Conservation (phyloP, 2,329 filamentous ascomycete genomes). For the Rutstroemia sp. region DNA sequence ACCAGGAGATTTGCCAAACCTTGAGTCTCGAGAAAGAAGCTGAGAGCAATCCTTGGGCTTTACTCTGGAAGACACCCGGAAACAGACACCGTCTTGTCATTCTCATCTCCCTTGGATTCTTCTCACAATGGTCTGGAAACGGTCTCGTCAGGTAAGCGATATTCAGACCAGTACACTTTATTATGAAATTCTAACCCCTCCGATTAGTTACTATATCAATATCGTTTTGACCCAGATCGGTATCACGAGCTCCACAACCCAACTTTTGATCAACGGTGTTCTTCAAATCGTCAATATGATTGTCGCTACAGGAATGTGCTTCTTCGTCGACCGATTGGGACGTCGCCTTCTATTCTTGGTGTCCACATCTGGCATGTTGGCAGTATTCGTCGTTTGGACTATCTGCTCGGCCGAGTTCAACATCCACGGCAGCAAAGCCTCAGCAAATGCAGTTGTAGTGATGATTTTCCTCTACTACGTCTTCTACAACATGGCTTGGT, state of each 20-base stretch:
- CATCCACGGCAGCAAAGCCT: conserved; percentile 12
- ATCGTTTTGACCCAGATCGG: conserved; percentile 33
- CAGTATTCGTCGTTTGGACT: conserved; percentile 28
- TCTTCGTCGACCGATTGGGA: conserved; percentile 27
- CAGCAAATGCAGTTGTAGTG: conserved; percentile 29
- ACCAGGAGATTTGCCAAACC: conserved; percentile 37
- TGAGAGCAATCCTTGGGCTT: conserved; percentile 37
- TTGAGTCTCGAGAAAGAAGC: conserved; percentile 38
- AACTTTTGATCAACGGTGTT: conserved; percentile 32
- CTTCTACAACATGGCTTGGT: conserved; percentile 33
- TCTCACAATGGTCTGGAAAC: conserved; percentile 52
- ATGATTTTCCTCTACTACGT: conserved; percentile 44
- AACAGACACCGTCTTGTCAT: conserved; percentile 49
- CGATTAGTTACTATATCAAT: conserved; percentile 28
- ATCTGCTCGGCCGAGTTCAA: conserved; percentile 18
- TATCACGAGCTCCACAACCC: conserved; percentile 29
- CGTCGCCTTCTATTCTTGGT: conserved; percentile 22
- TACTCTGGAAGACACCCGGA: conserved; percentile 43
- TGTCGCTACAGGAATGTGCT: conserved; percentile 23
- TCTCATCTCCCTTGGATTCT: conserved; percentile 44
- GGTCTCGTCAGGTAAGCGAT: conserved; percentile 31
- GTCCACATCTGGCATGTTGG: conserved; percentile 23
- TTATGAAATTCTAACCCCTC: neutral
- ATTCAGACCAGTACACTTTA: neutral
- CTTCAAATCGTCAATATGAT: conserved; percentile 20